Conservation (phyloP, 2,329 filamentous ascomycete species). For the Leptographium lundbergii region DNA sequence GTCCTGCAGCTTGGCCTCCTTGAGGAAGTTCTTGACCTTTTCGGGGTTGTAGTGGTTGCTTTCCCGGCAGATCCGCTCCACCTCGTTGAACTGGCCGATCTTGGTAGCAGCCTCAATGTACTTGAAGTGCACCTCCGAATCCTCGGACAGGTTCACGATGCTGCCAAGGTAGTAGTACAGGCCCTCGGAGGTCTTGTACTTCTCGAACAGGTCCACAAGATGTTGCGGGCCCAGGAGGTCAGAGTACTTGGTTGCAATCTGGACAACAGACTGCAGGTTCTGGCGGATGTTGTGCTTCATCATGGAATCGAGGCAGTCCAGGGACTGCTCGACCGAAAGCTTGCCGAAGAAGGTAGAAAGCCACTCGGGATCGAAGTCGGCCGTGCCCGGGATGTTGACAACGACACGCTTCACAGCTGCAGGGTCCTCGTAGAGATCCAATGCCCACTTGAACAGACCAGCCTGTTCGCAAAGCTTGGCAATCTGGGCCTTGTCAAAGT, state of each 20-base stretch:
- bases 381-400: constrained; percentile 66
- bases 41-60: constrained; percentile 82
- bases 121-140: constrained; percentile 95
- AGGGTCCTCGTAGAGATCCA: constrained; percentile 92
- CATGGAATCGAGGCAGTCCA: constrained; percentile 94
- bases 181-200: constrained; percentile 93
- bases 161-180: constrained; percentile 97
- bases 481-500: constrained; percentile 87
- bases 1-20: constrained; percentile 84
- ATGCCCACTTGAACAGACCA: constrained; percentile 69
- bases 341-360: constrained; percentile 85
- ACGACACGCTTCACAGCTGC: constrained; percentile 81
- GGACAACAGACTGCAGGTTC: constrained; percentile 88
- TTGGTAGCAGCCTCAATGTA: constrained; percentile 95
- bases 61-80: constrained; percentile 93
- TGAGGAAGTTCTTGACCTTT: constrained; percentile 98
- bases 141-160: constrained; percentile 93
- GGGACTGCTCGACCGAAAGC: constrained; percentile 85
- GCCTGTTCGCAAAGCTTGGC: constrained; percentile 88
- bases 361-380: constrained; percentile 86
- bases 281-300: constrained; percentile 92
- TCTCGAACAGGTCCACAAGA: constrained; percentile 89
- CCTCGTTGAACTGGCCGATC: constrained; percentile 88
- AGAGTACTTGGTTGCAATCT: constrained; percentile 95
- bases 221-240: constrained; percentile 80